Conservation (phyloP, 495 filamentous ascomycete genomes). For the Podospora conica region DNA sequence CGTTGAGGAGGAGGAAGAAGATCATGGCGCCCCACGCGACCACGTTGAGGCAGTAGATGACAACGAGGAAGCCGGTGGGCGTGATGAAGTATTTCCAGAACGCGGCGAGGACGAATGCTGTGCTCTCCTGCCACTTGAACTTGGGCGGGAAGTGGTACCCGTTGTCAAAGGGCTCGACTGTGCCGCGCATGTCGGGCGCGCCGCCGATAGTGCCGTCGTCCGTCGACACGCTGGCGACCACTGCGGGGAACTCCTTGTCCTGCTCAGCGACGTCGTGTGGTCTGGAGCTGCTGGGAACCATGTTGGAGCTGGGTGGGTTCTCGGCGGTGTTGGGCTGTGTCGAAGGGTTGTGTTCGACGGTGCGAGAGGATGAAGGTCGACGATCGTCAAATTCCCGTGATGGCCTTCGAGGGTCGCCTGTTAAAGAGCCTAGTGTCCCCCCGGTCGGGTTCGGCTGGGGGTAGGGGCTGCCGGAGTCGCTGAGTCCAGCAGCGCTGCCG, state of each 20-base stretch:
- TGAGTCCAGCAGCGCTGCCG: not conserved
- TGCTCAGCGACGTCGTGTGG: not conserved
- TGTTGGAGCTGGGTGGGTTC: not conserved
- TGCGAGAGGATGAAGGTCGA: not conserved
- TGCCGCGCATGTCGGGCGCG: not conserved
- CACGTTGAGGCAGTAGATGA: constrained; percentile 72
- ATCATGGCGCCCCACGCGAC: constrained; percentile 90
- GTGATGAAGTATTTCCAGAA: constrained; percentile 53
- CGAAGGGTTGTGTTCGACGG: not conserved
- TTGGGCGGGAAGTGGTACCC: constrained; percentile 68
- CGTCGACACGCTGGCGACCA: constrained; percentile 7
- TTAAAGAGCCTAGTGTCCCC: not conserved
- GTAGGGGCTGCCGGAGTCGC: not conserved
- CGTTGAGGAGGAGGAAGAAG: constrained; percentile 73
- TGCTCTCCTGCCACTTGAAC: constrained; percentile 54
- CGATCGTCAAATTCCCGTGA: not conserved
- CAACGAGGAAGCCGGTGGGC: constrained; percentile 65
- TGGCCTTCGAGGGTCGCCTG: not conserved
- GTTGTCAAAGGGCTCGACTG: constrained; percentile 39
- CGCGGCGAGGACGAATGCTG: constrained; percentile 49
- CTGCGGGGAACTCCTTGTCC: not conserved
- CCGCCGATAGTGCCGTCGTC: constrained; percentile 13
- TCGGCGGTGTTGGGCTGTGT: not conserved
- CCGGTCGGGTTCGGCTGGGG: not conserved
- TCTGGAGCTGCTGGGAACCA: not conserved